Conservation (phyloP, 768 basidiomycete species). For the Phanerochaete sordida region DNA sequence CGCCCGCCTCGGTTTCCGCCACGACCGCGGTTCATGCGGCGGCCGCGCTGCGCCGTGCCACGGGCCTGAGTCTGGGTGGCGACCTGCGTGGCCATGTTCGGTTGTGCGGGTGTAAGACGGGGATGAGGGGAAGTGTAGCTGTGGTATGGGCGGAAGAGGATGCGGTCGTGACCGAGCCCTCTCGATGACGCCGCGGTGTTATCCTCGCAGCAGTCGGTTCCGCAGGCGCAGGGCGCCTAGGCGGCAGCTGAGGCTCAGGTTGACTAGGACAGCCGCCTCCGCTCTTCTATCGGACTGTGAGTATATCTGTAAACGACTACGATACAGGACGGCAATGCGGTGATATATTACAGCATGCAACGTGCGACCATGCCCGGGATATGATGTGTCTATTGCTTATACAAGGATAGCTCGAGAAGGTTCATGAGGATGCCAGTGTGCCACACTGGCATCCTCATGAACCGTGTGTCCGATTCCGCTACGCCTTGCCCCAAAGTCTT, state of each 20-base stretch:
- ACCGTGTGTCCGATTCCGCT: neutral
- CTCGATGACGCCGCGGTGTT: neutral
- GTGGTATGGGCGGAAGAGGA: conserved; percentile 35
- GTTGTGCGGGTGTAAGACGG: neutral
- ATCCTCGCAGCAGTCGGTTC: too few species aligned
- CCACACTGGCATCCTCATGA: neutral
- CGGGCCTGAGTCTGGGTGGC: conserved; percentile 13
- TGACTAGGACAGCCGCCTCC: too few species aligned
- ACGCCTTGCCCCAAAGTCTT: conserved; percentile 34
- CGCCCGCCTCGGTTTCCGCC: conserved; percentile 13
- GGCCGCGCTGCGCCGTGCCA: conserved; percentile 15
- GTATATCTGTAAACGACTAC: too few species aligned
- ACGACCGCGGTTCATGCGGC: conserved; percentile 19
- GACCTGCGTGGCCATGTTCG: conserved; percentile 9
- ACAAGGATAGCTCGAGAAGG: neutral
- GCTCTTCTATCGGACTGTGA: too few species aligned
- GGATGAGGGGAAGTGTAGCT: conserved; percentile 73
- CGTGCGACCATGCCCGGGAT: neutral
- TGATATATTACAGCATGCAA: neutral
- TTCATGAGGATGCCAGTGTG: too few species aligned
- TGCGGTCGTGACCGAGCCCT: neutral
- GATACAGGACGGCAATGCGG: neutral
- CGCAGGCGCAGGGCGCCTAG: too few species aligned
- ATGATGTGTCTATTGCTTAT: neutral
- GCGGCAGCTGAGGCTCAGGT: too few species aligned